phyloP scores from a whole-genome alignment of 345 rosid genomes.

The Salix exigua region DNA sequence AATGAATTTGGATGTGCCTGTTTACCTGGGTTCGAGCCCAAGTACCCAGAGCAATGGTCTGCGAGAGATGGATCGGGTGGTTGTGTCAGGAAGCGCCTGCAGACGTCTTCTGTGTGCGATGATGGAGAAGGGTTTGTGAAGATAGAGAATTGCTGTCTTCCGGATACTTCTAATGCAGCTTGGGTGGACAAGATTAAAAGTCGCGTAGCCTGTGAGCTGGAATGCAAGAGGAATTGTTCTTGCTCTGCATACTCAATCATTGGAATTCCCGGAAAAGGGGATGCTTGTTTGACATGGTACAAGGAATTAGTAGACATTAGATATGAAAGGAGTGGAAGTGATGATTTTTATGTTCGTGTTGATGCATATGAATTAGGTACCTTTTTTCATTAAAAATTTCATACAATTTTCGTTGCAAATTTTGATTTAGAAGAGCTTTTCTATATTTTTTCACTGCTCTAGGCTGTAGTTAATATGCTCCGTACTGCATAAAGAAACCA shows the following conservation, averaged over 20 bases:
- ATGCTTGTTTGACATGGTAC: conserved; percentile 10
- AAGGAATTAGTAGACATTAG: neutral
- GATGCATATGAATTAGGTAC: conserved; percentile 12
- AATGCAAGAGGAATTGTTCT: conserved; percentile 4
- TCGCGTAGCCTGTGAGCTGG: neutral
- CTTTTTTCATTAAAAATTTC: too few species aligned
- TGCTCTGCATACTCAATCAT: conserved; percentile 7
- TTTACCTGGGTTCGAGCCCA: too few species aligned
- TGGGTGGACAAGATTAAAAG: neutral
- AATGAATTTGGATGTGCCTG: neutral
- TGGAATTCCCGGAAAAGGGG: neutral
- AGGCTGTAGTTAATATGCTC: too few species aligned
- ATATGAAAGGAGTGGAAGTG: neutral
- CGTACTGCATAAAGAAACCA: too few species aligned
- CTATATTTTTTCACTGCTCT: too few species aligned
- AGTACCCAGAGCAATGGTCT: too few species aligned
- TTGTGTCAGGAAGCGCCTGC: neutral
- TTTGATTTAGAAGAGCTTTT: too few species aligned
- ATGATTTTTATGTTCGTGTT: conserved; percentile 10
- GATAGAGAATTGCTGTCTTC: neutral
- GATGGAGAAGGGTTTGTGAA: neutral
- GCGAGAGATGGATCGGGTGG: neutral
- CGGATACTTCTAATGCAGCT: neutral
- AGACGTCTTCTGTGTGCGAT: neutral
- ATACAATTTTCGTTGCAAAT: too few species aligned